A percentile compares a stretch with the other conserved stretches of the same genome.
These are phyloP conservation scores for Malassezia nana DNA, from an alignment of 1,284 basidiomycete species.

Conservation along the genomic window DNA sequence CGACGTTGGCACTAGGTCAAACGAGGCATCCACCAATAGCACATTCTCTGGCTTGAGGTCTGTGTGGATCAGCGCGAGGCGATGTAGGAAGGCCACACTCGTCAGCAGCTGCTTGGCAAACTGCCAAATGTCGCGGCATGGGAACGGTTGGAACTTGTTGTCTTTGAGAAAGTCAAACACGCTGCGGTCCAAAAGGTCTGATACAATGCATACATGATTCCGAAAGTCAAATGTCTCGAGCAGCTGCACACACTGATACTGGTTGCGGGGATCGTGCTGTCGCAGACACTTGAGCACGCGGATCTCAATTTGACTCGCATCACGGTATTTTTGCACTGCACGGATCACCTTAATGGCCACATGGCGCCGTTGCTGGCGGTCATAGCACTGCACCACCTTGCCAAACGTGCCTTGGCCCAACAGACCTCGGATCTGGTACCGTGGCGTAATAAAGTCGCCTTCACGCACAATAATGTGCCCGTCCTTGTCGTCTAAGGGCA, in stretches of 20 bases:
- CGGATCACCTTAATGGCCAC: slow-evolving; percentile 97
- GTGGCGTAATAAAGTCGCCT: slow-evolving; percentile 42
- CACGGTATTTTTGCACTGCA: slow-evolving; percentile 58
- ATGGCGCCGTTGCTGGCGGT: slow-evolving; percentile 58
- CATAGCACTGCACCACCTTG: slow-evolving; percentile 90
- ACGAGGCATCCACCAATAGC: slow-evolving; percentile 77
- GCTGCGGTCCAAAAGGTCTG: slow-evolving; percentile 90
- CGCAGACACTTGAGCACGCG: slow-evolving; percentile 84
- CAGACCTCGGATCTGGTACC: slow-evolving; percentile 63
- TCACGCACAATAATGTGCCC: slow-evolving; percentile 49
- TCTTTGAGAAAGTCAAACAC: slow-evolving; percentile 99
- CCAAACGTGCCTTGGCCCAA: slow-evolving; percentile 98
- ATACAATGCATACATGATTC: slow-evolving; percentile 96
- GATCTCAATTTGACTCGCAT: slow-evolving; percentile 97
- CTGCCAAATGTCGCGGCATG: slow-evolving; percentile 85
- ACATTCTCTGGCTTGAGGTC: slow-evolving; percentile 85
- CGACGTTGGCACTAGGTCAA: slow-evolving; percentile 47
- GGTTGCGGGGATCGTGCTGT: slow-evolving; percentile 76
- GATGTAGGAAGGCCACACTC: slow-evolving; percentile 89
- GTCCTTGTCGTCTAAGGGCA: slow-evolving; percentile 49
- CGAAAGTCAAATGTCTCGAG: slow-evolving; percentile 89
- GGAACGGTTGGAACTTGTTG: slow-evolving; percentile 92
- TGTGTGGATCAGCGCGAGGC: slow-evolving; percentile 84
- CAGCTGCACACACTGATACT: slow-evolving; percentile 93
- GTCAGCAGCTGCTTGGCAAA: slow-evolving; percentile 85